A percentile compares a stretch with the other conserved stretches of the same genome.
These are phyloP conservation scores for Malus domestica DNA, from an alignment of 306 rosid species.

Conservation along the genomic window DNA sequence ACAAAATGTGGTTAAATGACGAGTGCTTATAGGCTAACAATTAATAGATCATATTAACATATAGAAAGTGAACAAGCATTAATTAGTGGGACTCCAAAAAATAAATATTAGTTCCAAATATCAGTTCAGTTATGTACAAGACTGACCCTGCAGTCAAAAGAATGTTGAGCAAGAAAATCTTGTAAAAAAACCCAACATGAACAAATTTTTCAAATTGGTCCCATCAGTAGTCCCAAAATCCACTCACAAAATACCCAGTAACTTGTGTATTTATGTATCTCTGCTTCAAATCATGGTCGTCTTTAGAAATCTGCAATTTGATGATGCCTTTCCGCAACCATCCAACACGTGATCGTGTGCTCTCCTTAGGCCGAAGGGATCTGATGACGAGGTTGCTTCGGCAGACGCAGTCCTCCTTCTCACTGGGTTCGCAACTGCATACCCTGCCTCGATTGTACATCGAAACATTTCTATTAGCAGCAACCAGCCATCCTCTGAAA, in stretches of 20 bases:
- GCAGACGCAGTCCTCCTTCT: background rate
- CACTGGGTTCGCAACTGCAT: background rate
- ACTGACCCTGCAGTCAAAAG: slow-evolving; percentile 17
- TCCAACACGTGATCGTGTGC: background rate
- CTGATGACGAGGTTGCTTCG: background rate
- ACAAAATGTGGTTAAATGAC: background rate
- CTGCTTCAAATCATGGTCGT: slow-evolving; percentile 1
- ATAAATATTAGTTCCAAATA: background rate
- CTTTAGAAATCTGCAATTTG: background rate
- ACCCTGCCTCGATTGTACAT: background rate
- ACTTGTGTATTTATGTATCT: background rate
- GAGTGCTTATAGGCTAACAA: background rate
- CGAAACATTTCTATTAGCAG: slow-evolving; percentile 20
- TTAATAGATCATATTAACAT: background rate
- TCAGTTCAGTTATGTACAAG: slow-evolving; percentile 9
- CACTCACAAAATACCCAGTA: background rate
- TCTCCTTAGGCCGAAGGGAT: background rate
- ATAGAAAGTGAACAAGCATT: background rate
- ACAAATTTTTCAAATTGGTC: background rate
- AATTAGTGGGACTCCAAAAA: background rate
- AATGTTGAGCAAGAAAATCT: slow-evolving; percentile 5
- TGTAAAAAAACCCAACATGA: background rate
- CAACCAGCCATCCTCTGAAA: slow-evolving; percentile 49
- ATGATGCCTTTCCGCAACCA: background rate
- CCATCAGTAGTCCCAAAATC: slow-evolving; percentile 1